These are phyloP conservation scores for Herpetospermum pedunculosum DNA, from an alignment of 306 rosid species.

Conservation along the genomic window DNA sequence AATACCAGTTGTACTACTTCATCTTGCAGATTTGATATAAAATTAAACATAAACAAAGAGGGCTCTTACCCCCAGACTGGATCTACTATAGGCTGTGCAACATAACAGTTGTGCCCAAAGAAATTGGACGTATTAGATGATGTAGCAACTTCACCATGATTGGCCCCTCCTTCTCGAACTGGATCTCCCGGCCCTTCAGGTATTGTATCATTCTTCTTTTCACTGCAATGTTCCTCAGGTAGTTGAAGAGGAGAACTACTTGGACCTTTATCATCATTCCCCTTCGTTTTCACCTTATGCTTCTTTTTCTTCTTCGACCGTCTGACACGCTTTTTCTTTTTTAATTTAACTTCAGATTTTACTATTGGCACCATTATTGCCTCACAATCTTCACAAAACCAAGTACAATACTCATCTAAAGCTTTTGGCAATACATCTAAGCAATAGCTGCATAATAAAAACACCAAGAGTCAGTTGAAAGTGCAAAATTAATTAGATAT, in stretches of 20 bases:
- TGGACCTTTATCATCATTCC: constrained; percentile 9
- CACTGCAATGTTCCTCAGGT: constrained; percentile 14
- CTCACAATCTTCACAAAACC: constrained; percentile 76
- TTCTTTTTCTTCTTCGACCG: constrained; percentile 11
- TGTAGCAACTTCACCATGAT: constrained; percentile 11
- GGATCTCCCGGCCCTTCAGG: constrained; percentile 3
- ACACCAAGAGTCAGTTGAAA: background rate
- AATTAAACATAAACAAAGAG: constrained; percentile 13
- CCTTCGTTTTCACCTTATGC: constrained; percentile 5
- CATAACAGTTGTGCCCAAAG: background rate
- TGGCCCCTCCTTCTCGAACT: constrained; percentile 16
- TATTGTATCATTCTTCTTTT: constrained; percentile 7
- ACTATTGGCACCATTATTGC: background rate
- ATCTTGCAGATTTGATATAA: constrained; percentile 7
- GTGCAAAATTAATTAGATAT: background rate
- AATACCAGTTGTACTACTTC: constrained; percentile 8
- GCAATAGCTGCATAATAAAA: constrained; percentile 41
- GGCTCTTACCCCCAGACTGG: constrained; percentile 63
- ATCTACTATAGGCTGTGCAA: constrained; percentile 45
- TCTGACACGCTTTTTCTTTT: background rate
- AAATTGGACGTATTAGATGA: constrained; percentile 7
- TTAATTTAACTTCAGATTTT: constrained; percentile 5
- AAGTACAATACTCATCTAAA: constrained; percentile 24
- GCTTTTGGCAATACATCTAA: constrained; percentile 24
- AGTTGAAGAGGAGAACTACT: constrained; percentile 7